These are phyloP conservation scores for Rhizophagus clarus DNA, from an alignment of 192 early-diverging fungal genomes.

Conservation along the genomic window DNA sequence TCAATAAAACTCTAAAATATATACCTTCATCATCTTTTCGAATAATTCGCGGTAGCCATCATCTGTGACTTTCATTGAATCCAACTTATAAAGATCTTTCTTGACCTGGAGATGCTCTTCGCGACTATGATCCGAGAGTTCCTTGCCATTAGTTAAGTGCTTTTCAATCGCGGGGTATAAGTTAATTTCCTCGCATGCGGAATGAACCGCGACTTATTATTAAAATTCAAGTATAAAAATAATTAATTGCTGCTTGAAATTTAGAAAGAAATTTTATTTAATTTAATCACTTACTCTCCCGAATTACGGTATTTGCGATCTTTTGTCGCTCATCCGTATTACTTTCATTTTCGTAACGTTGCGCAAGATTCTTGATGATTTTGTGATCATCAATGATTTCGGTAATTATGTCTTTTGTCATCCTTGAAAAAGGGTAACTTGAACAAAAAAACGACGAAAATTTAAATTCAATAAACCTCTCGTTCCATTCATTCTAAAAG, in stretches of 20 bases:
- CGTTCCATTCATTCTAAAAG: too few species aligned
- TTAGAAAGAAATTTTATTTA: not conserved
- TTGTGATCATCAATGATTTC: constrained; percentile 1
- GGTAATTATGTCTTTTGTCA: constrained; percentile 9
- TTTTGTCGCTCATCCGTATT: not conserved
- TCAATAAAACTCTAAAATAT: too few species aligned
- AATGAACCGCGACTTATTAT: constrained; percentile 45
- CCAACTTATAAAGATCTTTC: constrained; percentile 42
- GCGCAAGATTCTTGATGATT: not conserved
- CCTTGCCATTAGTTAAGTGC: constrained; percentile 36
- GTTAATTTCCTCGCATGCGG: constrained; percentile 44
- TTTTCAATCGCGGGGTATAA: constrained; percentile 45
- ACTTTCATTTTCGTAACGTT: not conserved
- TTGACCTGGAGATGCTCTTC: constrained; percentile 45
- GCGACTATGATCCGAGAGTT: constrained; percentile 40
- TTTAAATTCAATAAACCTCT: too few species aligned
- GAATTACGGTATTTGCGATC: constrained; percentile 20
- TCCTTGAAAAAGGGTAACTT: too few species aligned
- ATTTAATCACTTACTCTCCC: constrained; percentile 1
- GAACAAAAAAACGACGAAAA: too few species aligned
- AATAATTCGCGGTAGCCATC: constrained; percentile 29
- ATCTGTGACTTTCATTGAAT: constrained; percentile 35
- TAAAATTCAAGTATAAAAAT: not conserved
- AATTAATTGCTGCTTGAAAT: too few species aligned
- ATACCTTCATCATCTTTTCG: constrained; percentile 27